Conservation (phyloP, 202 grass and related monocot genomes). For the Bolboschoenoplectus hybrid region DNA sequence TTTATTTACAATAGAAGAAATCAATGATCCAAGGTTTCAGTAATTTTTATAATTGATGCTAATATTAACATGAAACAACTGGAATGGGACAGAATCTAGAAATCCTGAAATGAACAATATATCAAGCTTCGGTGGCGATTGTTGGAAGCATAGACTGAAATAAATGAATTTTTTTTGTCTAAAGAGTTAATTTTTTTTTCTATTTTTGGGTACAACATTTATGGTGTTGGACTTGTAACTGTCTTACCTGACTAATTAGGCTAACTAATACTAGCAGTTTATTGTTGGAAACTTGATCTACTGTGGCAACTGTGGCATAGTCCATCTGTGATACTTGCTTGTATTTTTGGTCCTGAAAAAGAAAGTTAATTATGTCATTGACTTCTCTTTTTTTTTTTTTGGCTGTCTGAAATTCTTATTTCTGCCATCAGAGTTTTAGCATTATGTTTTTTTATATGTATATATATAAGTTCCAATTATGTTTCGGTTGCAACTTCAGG, state of each 20-base stretch:
- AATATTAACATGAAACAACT: not conserved
- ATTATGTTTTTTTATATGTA: not conserved
- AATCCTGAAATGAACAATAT: not conserved
- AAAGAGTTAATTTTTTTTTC: not conserved
- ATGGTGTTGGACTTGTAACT: not conserved
- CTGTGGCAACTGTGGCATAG: not conserved
- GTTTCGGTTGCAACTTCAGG: no score
- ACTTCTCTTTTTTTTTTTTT: not conserved
- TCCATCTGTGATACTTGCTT: not conserved
- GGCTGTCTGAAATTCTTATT: not conserved
- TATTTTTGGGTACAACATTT: not conserved
- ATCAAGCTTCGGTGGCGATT: not conserved
- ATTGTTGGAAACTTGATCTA: constrained; percentile 4
- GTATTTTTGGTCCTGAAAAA: not conserved
- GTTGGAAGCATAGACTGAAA: not conserved
- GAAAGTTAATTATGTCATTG: not conserved
- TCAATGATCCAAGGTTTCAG: not conserved
- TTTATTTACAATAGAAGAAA: not conserved
- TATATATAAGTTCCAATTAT: not conserved
- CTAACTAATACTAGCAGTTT: constrained; percentile 9
- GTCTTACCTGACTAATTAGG: not conserved
- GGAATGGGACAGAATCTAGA: not conserved
- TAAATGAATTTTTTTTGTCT: not conserved
- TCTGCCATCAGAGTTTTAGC: not conserved
- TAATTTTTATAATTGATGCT: not conserved